phyloP scores from a whole-genome alignment of 257 asterid genomes.

The Przewalskia tangutica region DNA sequence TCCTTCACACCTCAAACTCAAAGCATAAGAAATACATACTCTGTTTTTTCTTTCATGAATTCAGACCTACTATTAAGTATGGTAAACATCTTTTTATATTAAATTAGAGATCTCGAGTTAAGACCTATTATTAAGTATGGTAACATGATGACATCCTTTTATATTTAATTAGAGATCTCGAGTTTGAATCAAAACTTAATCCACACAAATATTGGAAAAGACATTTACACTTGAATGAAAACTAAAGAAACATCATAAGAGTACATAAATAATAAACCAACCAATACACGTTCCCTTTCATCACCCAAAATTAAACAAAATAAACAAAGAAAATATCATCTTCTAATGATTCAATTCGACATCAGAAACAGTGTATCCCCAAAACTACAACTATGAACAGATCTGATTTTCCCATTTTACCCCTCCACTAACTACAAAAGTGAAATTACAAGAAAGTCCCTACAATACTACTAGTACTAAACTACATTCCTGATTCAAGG shows the following conservation, averaged over 20 bases:
- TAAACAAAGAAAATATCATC: neutral
- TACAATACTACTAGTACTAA: neutral
- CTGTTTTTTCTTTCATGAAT: too few relatives aligned
- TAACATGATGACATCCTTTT: too few relatives aligned
- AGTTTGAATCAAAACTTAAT: too few relatives aligned
- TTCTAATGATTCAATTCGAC: neutral
- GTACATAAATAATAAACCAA: neutral
- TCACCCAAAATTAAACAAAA: neutral
- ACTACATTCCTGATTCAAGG: slow-evolving; percentile 52
- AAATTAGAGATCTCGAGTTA: too few relatives aligned
- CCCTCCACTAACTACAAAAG: slow-evolving; percentile 12
- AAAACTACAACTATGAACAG: neutral
- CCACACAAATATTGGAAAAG: neutral
- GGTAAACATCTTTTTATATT: too few relatives aligned
- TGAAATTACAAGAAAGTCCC: slow-evolving; percentile 1
- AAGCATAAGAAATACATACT: too few relatives aligned
- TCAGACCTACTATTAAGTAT: too few relatives aligned
- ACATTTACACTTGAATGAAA: neutral
- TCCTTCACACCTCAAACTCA: too few relatives aligned
- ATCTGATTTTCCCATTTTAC: slow-evolving; percentile 28
- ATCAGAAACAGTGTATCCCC: neutral
- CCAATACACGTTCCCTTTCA: neutral
- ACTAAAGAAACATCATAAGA: neutral
- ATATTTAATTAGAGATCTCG: too few relatives aligned
- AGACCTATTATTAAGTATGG: too few relatives aligned